These are phyloP conservation scores for Fusarium sp. DNA, from an alignment of 2,329 filamentous ascomycete genomes.

Conservation along the genomic window DNA sequence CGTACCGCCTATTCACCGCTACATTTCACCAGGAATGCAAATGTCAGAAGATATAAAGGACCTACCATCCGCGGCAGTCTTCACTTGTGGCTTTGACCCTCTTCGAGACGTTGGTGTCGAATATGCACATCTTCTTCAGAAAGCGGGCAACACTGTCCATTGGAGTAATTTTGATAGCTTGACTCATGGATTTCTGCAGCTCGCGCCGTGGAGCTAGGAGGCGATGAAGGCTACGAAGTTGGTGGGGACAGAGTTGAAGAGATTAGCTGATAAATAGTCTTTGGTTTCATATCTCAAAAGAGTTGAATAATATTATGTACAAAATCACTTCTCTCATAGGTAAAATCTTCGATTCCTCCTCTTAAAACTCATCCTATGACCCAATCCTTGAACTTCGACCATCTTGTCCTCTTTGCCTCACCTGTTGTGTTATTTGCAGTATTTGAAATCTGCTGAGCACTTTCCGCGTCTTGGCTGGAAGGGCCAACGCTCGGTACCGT, in stretches of 20 bases:
- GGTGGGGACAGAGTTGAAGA: background rate
- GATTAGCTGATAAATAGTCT: background rate
- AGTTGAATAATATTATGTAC: fast-evolving
- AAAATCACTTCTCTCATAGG: fast-evolving
- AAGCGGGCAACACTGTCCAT: too few relatives aligned
- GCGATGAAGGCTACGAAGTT: background rate
- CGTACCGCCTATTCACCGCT: too few relatives aligned
- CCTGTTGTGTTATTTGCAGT: fast-evolving
- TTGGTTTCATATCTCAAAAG: too few relatives aligned
- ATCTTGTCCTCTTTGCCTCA: background rate
- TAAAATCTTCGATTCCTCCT: fast-evolving
- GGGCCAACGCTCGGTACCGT: background rate
- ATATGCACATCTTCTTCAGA: too few relatives aligned
- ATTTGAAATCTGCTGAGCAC: background rate
- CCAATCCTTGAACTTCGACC: background rate
- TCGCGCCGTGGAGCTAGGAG: too few relatives aligned
- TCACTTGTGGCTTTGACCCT: too few relatives aligned
- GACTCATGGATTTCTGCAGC: too few relatives aligned
- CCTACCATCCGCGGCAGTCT: too few relatives aligned
- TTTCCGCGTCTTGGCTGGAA: background rate
- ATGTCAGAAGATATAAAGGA: too few relatives aligned
- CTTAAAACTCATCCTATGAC: background rate
- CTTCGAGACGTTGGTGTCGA: too few relatives aligned
- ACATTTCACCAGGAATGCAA: too few relatives aligned
- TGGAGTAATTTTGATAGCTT: too few relatives aligned